Evolutionary conservation across 768 basidiomycete genomes (phyloP).

Genomic region (Pleurotus citrinopileatus): DNA sequence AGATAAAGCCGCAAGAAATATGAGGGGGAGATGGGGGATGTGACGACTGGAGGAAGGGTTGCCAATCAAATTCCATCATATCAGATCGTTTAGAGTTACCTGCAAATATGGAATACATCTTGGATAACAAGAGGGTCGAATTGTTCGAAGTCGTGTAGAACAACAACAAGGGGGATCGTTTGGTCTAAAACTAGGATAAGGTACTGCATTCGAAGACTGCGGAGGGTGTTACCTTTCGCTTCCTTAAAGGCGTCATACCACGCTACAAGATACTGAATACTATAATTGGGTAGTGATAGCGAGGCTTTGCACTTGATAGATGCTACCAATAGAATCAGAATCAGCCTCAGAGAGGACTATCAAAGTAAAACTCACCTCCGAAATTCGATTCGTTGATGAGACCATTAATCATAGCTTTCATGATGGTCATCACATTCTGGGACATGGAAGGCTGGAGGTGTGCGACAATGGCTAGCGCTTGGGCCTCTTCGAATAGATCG

Average conservation of each 20-base stretch:
- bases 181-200: conserved; percentile 3
- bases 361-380: conserved; percentile 15
- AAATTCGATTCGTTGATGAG: conserved; percentile 40
- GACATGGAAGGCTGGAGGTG: conserved; percentile 63
- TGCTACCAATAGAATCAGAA: conserved; percentile 20
- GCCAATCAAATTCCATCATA: not conserved
- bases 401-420: conserved; percentile 53
- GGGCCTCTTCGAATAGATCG: conserved; percentile 5
- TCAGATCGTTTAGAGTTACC: conserved; percentile 34
- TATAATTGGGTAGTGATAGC: conserved; percentile 55
- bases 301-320: conserved; percentile 42
- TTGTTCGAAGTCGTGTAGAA: conserved; percentile 76
- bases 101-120: conserved; percentile 71
- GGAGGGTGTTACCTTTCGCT: conserved; percentile 31
- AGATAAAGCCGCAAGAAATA: conserved; percentile 62
- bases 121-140: conserved; percentile 61
- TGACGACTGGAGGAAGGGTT: conserved; percentile 40
- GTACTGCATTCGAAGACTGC: conserved; percentile 3
- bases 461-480: conserved; percentile 23
- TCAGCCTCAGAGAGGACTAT: not conserved
- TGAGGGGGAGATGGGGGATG: conserved; percentile 51
- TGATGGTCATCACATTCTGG: conserved; percentile 44
- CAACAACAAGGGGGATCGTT: conserved; percentile 45
- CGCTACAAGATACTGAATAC: conserved; percentile 55
- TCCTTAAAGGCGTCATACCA: conserved; percentile 52